phyloP scores from a whole-genome alignment of 1,284 basidiomycete genomes.

The Phlebopus sp. region DNA sequence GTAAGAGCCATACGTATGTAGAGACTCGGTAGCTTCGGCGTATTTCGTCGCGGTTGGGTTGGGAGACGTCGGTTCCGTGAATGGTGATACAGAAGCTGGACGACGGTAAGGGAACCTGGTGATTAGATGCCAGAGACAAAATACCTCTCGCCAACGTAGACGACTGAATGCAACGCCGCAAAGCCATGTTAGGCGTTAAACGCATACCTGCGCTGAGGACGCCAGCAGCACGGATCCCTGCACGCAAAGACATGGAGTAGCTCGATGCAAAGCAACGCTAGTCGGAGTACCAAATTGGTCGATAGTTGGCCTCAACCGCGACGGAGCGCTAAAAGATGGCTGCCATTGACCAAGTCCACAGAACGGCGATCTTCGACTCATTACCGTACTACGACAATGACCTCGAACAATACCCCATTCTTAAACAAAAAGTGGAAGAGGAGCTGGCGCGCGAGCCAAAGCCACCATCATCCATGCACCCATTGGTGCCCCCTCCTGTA shows the following conservation, averaged over 20 bases:
- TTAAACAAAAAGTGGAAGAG: slow-evolving; percentile 70
- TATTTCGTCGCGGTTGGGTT: slow-evolving; percentile 76
- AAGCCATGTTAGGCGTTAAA: slow-evolving; percentile 20
- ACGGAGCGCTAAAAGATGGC: slow-evolving; percentile 16
- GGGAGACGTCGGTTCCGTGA: slow-evolving; percentile 81
- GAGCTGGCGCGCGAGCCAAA: slow-evolving; percentile 70
- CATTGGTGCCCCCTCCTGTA: slow-evolving; percentile 66
- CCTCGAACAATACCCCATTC: slow-evolving; percentile 70
- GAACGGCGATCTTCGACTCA: slow-evolving; percentile 65
- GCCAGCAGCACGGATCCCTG: slow-evolving; percentile 41
- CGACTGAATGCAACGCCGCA: slow-evolving; percentile 39
- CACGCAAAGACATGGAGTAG: slow-evolving; percentile 52
- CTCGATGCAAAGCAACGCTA: slow-evolving; percentile 14
- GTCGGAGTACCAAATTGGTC: slow-evolving; percentile 29
- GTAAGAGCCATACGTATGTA: slow-evolving; percentile 91
- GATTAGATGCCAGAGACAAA: neutral
- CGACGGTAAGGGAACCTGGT: slow-evolving; percentile 13
- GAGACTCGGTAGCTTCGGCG: slow-evolving; percentile 65
- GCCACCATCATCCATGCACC: slow-evolving; percentile 55
- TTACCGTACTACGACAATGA: slow-evolving; percentile 96
- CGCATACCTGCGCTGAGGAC: slow-evolving; percentile 34
- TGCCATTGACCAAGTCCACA: slow-evolving; percentile 7
- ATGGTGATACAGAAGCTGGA: slow-evolving; percentile 71
- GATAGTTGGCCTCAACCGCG: neutral
- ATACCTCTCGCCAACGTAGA: slow-evolving; percentile 51